These are phyloP conservation scores for Aspergillus caelatus DNA, from an alignment of 2,329 filamentous ascomycete genomes.

Conservation along the genomic window DNA sequence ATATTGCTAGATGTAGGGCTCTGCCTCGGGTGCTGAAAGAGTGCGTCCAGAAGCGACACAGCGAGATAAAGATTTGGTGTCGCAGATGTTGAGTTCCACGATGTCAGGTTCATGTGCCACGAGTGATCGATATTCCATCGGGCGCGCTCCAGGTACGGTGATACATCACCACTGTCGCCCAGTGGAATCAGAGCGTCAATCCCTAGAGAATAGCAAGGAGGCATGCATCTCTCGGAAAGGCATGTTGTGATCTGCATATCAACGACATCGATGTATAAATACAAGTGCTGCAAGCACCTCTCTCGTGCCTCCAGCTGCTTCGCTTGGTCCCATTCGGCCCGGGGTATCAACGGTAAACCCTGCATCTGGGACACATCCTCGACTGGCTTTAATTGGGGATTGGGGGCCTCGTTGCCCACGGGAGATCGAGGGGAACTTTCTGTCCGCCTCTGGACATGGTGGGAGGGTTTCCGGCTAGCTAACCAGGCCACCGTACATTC, in stretches of 20 bases:
- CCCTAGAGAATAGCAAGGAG: constrained; percentile 15
- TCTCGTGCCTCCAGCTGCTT: background rate
- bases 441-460: background rate
- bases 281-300: constrained; percentile 8
- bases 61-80: constrained; percentile 9
- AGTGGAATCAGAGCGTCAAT: constrained; percentile 10
- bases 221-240: constrained; percentile 16
- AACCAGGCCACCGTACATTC: constrained; percentile 9
- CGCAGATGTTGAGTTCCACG: no score
- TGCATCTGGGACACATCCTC: background rate
- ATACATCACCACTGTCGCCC: background rate
- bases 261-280: constrained; percentile 17
- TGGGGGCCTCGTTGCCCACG: background rate
- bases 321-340: background rate
- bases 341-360: background rate
- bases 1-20: background rate
- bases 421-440: background rate
- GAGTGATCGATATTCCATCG: background rate
- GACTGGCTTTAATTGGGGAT: no score
- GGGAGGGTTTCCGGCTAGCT: background rate
- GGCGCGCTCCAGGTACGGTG: background rate
- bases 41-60: constrained; percentile 15
- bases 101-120: no score
- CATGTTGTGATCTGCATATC: constrained; percentile 16
- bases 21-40: constrained; percentile 1